phyloP scores from a whole-genome alignment of 2,329 filamentous ascomycete genomes.

The Fonsecaea pugnacius region DNA sequence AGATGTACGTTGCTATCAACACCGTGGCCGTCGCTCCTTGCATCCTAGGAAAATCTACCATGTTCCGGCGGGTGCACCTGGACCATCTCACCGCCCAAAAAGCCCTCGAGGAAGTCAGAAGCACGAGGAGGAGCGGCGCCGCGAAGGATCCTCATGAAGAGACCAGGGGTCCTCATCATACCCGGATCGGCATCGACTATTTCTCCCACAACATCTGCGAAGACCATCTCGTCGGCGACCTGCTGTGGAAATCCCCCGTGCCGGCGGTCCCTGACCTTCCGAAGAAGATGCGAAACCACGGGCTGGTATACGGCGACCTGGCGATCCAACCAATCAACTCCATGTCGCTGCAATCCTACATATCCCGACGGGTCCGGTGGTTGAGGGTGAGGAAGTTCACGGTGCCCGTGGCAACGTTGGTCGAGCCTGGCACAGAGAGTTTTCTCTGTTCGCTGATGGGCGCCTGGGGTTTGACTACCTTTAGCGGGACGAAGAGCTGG shows the following conservation, averaged over 20 bases:
- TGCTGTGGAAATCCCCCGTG: constrained; percentile 76
- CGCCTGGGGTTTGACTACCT: constrained; percentile 74
- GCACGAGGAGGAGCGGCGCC: not conserved
- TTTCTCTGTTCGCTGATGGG: constrained; percentile 82
- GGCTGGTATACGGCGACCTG: constrained; percentile 79
- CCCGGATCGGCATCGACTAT: constrained; percentile 75
- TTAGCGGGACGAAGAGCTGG: constrained; percentile 57
- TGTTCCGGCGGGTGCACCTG: constrained; percentile 93
- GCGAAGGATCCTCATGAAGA: constrained; percentile 49
- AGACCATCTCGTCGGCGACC: constrained; percentile 91
- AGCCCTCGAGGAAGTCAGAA: not conserved
- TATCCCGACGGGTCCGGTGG: constrained; percentile 84
- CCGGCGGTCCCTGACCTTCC: constrained; percentile 47
- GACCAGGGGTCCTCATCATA: constrained; percentile 47
- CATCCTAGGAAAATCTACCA: constrained; percentile 95
- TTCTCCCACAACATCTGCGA: constrained; percentile 98
- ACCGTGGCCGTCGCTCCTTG: constrained; percentile 88
- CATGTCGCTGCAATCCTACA: constrained; percentile 77
- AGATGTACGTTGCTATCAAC: constrained; percentile 98
- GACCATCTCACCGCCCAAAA: constrained; percentile 65
- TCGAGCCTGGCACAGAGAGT: constrained; percentile 90
- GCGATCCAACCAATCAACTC: constrained; percentile 86
- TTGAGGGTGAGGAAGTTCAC: constrained; percentile 93
- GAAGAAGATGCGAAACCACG: constrained; percentile 68
- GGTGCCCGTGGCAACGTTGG: constrained; percentile 82